Evolutionary conservation across 2,329 filamentous ascomycete genomes (phyloP), one percentile per base, ranked within the genome.

Genomic region (Penicillium sp.): DNA sequence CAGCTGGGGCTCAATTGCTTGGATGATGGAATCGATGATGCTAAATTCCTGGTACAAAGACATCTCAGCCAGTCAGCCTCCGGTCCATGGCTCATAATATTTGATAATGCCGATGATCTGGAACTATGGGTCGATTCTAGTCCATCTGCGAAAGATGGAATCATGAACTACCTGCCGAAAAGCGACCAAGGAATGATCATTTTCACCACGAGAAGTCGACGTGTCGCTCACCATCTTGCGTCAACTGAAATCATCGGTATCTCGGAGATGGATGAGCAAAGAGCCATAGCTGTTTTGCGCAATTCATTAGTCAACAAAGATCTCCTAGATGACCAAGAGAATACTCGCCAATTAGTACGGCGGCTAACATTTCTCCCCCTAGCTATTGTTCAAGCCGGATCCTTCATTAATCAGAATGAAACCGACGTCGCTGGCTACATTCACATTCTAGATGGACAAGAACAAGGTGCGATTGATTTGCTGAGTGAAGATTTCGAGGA

Each of bases 51-150:
- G 2, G 54, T 67, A 0, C 49, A 61, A 20, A 32, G 10, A 2
- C 27, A 61, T 30, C 45, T 69, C 1, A 62, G 46, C 5, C 26
- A 54, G 1, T 23, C 55, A 7, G 30, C 12, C 2, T 41, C 40
- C 3, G 58, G 62, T 0, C 33, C 49, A 4, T 70, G 67, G 68
- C 34, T 70, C 10, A 23, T 70, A 0, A 59, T 70, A 10, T 42
- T 67, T 34, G 67, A 70, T 20, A 70, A 69, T 46, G 65, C 61
- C 0, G 67, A 71, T 33, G 62, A 67, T 36, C 26, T 59, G 3
- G 50, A 60, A 3, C 55, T 63, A 40, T 67, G 59, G 62, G 27
- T 6, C 33, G n/a, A 12, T 23, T 40, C 9, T 3, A 43, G 18
- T 1, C 7, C 29, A 17, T 8, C 6, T 4, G 10, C n/a, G n/a